Percentiles rank a stretch among this genome's conserved stretches.
phyloP scores from a whole-genome alignment of 495 filamentous ascomycete genomes.

The Annulohypoxylon moriforme region DNA sequence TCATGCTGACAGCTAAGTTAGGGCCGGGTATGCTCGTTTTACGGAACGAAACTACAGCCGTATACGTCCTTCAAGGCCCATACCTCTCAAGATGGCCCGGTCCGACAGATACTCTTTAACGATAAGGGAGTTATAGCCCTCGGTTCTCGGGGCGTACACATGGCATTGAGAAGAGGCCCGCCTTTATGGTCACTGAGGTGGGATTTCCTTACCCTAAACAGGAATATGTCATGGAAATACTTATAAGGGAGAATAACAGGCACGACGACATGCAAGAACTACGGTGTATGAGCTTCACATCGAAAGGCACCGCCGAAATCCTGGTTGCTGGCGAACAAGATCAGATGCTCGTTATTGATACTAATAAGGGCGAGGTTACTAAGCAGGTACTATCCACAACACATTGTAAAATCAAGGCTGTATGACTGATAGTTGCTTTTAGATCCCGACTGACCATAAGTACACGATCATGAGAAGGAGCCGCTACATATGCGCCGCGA shows the following conservation, averaged over 20 bases:
- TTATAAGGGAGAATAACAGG: constrained; percentile 52
- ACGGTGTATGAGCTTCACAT: constrained; percentile 93
- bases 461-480: constrained; percentile 93
- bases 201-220: constrained; percentile 25
- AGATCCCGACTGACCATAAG: constrained; percentile 76
- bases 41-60: constrained; percentile 78
- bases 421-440: constrained; percentile 33
- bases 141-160: constrained; percentile 81
- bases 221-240: constrained; percentile 3
- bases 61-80: constrained; percentile 80
- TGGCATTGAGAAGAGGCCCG: constrained; percentile 80
- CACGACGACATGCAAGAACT: constrained; percentile 82
- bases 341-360: constrained; percentile 89
- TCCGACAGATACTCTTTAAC: constrained; percentile 85
- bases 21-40: constrained; percentile 89
- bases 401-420: background rate
- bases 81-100: constrained; percentile 70
- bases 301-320: constrained; percentile 80
- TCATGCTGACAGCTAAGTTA: constrained; percentile 48
- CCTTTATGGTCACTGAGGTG: constrained; percentile 86
- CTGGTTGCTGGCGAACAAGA: constrained; percentile 88
- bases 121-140: constrained; percentile 87
- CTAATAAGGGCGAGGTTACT: constrained; percentile 82
- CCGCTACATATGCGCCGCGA: constrained; percentile 91
- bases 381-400: constrained; percentile 66